phyloP scores from a whole-genome alignment of 331 rosid species.

The Stylosanthes scabra region DNA sequence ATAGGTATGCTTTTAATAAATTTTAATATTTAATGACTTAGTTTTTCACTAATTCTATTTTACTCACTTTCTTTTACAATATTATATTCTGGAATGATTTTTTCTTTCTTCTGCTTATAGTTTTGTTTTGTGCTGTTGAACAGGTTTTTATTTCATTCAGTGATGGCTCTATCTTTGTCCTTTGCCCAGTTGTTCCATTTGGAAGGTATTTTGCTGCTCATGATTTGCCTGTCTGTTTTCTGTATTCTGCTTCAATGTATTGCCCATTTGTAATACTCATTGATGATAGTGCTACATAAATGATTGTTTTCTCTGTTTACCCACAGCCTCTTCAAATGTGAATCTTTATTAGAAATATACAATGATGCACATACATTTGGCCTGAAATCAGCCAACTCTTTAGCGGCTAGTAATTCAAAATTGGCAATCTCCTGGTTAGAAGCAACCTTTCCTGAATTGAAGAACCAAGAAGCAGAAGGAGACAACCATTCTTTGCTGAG shows the following conservation, averaged over 20 bases:
- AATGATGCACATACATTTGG: constrained; percentile 88
- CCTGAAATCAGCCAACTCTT: constrained; percentile 67
- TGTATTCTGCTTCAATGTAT: background rate
- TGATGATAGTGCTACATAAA: constrained; percentile 39
- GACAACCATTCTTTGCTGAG: constrained; percentile 49
- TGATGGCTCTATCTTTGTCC: constrained; percentile 82
- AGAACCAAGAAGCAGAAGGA: constrained; percentile 57
- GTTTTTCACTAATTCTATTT: background rate
- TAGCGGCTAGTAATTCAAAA: constrained; percentile 71
- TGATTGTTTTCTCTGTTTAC: constrained; percentile 39
- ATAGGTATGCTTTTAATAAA: constrained; percentile 14
- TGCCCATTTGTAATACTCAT: constrained; percentile 23
- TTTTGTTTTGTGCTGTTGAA: constrained; percentile 26
- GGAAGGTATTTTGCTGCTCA: constrained; percentile 70
- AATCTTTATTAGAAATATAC: constrained; percentile 77
- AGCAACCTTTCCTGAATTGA: constrained; percentile 80
- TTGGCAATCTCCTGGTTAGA: constrained; percentile 95
- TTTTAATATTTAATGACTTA: constrained; percentile 24
- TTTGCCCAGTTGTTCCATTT: constrained; percentile 94
- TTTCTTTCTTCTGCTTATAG: too few relatives aligned
- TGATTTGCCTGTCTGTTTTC: constrained; percentile 17
- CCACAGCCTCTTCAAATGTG: constrained; percentile 76
- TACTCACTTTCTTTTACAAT: constrained; percentile 9
- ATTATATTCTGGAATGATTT: constrained; percentile 4
- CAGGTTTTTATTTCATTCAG: constrained; percentile 91